Evolutionary conservation across 2,329 filamentous ascomycete species (phyloP).

Genomic region (Pseudogymnoascus verrucosus): DNA sequence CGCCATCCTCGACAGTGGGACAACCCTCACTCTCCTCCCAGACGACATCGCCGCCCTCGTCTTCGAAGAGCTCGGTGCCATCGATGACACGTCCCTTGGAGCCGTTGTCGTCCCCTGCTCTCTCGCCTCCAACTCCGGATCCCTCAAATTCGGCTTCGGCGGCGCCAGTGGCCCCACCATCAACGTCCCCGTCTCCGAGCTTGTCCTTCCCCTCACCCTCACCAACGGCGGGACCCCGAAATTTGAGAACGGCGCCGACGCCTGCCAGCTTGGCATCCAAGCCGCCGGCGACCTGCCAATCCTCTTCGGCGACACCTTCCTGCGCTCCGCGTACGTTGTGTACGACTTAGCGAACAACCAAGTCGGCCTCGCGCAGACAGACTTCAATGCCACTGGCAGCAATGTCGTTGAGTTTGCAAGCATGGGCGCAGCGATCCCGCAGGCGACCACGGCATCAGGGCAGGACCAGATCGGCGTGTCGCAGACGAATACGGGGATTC

Average conservation of each 20-base stretch:
- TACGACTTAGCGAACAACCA: conserved; percentile 45
- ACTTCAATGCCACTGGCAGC: conserved; percentile 33
- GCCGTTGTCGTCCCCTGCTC: conserved; percentile 43
- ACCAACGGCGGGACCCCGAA: conserved; percentile 22
- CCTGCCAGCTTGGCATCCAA: conserved; percentile 27
- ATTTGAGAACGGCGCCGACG: conserved; percentile 26
- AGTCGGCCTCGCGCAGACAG: conserved; percentile 42
- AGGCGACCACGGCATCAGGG: conserved; percentile 8
- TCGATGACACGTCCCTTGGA: conserved; percentile 34
- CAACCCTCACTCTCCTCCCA: conserved; percentile 59
- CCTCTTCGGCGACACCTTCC: conserved; percentile 44
- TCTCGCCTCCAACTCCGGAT: conserved; percentile 31
- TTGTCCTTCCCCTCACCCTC: conserved; percentile 30
- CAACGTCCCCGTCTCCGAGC: conserved; percentile 38
- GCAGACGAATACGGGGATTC: conserved; percentile 9
- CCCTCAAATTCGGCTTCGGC: conserved; percentile 42
- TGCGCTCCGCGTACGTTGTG: conserved; percentile 46
- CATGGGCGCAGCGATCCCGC: not conserved
- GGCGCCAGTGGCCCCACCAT: conserved; percentile 35
- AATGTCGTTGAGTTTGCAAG: conserved; percentile 24
- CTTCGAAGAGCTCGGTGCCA: conserved; percentile 37
- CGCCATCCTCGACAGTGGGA: conserved; percentile 58
- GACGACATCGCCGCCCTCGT: conserved; percentile 42
- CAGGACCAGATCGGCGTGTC: conserved; percentile 1
- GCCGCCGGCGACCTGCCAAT: conserved; percentile 22